Percentiles rank a stretch among this genome's conserved stretches.
Conservation (phyloP, 2,329 filamentous ascomycete species). For the Calonectria montana region DNA sequence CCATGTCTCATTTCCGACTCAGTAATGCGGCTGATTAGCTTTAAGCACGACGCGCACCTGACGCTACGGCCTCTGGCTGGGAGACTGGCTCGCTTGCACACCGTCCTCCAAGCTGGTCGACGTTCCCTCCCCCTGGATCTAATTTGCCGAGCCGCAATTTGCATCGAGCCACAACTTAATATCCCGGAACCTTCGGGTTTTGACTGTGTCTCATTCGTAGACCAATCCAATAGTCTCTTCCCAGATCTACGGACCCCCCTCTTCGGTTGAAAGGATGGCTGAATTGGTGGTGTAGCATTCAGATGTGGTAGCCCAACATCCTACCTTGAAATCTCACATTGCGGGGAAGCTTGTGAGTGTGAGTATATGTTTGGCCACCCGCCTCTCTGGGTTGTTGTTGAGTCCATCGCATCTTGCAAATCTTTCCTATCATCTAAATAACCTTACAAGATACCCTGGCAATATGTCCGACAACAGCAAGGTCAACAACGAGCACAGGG, state of each 20-base stretch:
- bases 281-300: not conserved
- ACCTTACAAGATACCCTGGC: not conserved
- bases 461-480: constrained; percentile 24
- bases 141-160: constrained; percentile 2
- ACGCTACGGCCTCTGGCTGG: not conserved
- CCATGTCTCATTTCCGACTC: constrained; percentile 8
- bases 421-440: not conserved
- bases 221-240: not conserved
- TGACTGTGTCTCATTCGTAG: not conserved
- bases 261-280: constrained; percentile 19
- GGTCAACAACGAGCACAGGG: constrained; percentile 26
- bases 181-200: not conserved
- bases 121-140: not conserved
- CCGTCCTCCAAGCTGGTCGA: not conserved
- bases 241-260: not conserved
- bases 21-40: not conserved
- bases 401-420: not conserved
- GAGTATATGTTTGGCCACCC: constrained; percentile 23
- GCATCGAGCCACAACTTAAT: not conserved
- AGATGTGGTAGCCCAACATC: not conserved
- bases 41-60: not conserved
- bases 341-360: not conserved
- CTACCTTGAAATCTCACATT: not conserved
- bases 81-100: not conserved
- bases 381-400: not conserved